Conservation (phyloP, 306 rosid genomes). For the Quercus suber region DNA sequence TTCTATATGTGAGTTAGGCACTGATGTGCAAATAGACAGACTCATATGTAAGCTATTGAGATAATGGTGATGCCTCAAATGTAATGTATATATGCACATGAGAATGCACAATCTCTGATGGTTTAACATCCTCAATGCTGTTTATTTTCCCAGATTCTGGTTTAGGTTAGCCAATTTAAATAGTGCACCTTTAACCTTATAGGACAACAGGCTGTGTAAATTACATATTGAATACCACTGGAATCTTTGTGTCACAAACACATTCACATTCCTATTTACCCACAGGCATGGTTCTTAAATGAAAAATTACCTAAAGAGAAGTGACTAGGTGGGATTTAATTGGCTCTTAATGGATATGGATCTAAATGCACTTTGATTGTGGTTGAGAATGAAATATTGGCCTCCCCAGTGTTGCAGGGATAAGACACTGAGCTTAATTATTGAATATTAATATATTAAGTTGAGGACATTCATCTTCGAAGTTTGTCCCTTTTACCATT, state of each 20-base stretch:
- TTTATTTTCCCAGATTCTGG: not conserved
- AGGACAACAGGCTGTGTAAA: not conserved
- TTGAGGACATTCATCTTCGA: not conserved
- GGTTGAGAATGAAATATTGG: not conserved
- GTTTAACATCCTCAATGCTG: not conserved
- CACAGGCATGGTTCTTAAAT: not conserved
- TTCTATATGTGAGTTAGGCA: not conserved
- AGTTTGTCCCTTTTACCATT: not conserved
- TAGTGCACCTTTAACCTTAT: not conserved
- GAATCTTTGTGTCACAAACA: not conserved
- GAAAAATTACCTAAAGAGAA: not conserved
- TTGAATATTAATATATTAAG: too few species aligned
- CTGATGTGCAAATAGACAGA: not conserved
- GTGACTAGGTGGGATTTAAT: not conserved
- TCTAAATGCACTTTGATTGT: not conserved
- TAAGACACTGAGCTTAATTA: not conserved
- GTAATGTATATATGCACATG: not conserved
- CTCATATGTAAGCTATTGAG: not conserved
- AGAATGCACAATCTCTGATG: not conserved
- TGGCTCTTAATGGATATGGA: not conserved
- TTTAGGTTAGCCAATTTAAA: not conserved
- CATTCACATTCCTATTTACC: not conserved
- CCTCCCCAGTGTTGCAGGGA: not conserved
- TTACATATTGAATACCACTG: not conserved
- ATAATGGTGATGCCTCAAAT: not conserved